These are phyloP conservation scores for Talaromyces nanjingensis DNA, from an alignment of 495 filamentous ascomycete species.

Conservation along the genomic window DNA sequence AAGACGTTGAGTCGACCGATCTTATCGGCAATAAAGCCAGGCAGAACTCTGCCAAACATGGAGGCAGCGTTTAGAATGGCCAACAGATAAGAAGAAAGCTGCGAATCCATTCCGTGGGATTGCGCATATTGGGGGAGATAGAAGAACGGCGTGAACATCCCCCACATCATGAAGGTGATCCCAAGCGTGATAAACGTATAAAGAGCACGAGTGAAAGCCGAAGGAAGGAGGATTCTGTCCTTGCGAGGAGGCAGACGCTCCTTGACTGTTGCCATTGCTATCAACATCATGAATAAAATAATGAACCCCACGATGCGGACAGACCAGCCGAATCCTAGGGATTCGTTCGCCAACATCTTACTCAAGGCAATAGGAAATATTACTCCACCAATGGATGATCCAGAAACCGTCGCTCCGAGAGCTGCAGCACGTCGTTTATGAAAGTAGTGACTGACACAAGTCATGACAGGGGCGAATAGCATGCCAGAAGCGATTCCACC, in stretches of 20 bases:
- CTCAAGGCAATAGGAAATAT: constrained; percentile 18
- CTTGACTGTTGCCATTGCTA: constrained; percentile 35
- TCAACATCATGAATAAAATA: constrained; percentile 35
- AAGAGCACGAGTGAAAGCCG: constrained; percentile 30
- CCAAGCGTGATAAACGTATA: constrained; percentile 17
- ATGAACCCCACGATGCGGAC: constrained; percentile 54
- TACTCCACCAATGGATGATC: constrained; percentile 42
- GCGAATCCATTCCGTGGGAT: constrained; percentile 9
- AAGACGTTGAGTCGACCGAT: constrained; percentile 22
- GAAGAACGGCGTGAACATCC: constrained; percentile 18
- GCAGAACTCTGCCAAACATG: constrained; percentile 18
- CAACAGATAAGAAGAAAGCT: constrained; percentile 18
- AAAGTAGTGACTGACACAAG: constrained; percentile 45
- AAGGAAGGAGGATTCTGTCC: constrained; percentile 28
- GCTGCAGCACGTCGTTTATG: constrained; percentile 40
- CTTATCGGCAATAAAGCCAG: constrained; percentile 19
- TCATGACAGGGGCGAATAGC: constrained; percentile 38
- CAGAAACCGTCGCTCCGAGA: constrained; percentile 36
- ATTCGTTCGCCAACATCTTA: constrained; percentile 18
- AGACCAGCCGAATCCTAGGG: constrained; percentile 53
- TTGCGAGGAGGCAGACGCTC: constrained; percentile 38
- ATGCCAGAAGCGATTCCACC: constrained; percentile 36
- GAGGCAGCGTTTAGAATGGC: constrained; percentile 22
- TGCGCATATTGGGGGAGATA: constrained; percentile 17
- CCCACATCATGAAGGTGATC: constrained; percentile 16